Conservation (phyloP, 768 basidiomycete genomes). For the Leccinellum albellum region DNA sequence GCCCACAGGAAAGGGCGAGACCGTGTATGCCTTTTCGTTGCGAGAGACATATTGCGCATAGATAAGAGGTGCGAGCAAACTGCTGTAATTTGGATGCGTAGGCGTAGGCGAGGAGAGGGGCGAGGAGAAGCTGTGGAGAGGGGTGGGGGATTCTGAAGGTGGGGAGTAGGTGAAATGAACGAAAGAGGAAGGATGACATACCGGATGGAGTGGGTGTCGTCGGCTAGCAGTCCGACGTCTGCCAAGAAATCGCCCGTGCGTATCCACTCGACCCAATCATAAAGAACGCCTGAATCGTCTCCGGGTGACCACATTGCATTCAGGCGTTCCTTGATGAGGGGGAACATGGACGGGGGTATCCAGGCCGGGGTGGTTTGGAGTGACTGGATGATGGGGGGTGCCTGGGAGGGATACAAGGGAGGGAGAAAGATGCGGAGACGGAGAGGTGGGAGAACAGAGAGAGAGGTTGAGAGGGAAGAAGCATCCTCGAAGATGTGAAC, state of each 20-base stretch:
- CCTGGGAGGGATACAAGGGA: constrained; percentile 48
- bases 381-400: constrained; percentile 52
- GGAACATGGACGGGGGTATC: constrained; percentile 39
- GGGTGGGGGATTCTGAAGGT: constrained; percentile 45
- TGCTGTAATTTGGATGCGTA: constrained; percentile 40
- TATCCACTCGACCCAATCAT: constrained; percentile 69
- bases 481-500: constrained; percentile 32
- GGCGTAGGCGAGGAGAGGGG: constrained; percentile 49
- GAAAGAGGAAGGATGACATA: constrained; percentile 31
- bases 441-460: constrained; percentile 61
- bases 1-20: constrained; percentile 63
- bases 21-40: constrained; percentile 74
- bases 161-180: not conserved
- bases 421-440: constrained; percentile 54
- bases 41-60: constrained; percentile 74
- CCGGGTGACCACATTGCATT: constrained; percentile 50
- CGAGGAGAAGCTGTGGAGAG: constrained; percentile 49
- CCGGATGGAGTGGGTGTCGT: constrained; percentile 31
- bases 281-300: constrained; percentile 56
- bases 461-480: constrained; percentile 14
- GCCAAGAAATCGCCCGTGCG: constrained; percentile 62
- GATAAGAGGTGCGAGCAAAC: constrained; percentile 64
- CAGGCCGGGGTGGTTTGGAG: constrained; percentile 57
- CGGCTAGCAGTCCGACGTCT: constrained; percentile 37
- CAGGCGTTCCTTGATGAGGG: constrained; percentile 39